Conservation (phyloP, 441 rosid genomes). For the Erysimum cheiri region DNA sequence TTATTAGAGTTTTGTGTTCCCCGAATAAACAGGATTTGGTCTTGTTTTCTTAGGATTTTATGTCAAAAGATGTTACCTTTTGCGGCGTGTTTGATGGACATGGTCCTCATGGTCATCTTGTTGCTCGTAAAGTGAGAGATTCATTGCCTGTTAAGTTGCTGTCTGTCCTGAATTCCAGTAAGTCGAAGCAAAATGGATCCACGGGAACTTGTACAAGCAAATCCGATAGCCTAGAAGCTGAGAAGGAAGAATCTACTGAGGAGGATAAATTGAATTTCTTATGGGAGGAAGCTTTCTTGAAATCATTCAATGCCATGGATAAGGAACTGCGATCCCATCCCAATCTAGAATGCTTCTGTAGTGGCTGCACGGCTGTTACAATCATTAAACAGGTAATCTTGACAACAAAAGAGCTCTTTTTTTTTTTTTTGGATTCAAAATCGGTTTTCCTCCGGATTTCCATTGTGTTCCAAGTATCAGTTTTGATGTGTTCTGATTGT, state of each 20-base stretch:
- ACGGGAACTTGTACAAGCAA: conserved; percentile 56
- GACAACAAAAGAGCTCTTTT: conserved; percentile 25
- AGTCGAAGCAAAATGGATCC: conserved; percentile 61
- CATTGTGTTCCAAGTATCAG: conserved; percentile 16
- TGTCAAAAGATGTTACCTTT: conserved; percentile 81
- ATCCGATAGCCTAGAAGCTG: conserved; percentile 55
- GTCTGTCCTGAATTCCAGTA: conserved; percentile 58
- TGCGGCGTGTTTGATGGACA: conserved; percentile 99
- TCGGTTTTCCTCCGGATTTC: not conserved
- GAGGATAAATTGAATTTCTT: conserved; percentile 63
- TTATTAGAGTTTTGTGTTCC: conserved; percentile 27
- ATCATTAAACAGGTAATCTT: conserved; percentile 79
- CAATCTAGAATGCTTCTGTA: conserved; percentile 91
- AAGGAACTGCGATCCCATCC: conserved; percentile 91
- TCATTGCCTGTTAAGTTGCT: conserved; percentile 80
- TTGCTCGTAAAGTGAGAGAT: conserved; percentile 95
- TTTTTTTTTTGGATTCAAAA: not conserved
- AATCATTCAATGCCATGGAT: conserved; percentile 92
- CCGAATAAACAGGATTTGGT: not conserved
- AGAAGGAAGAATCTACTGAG: conserved; percentile 55
- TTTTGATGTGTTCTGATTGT: conserved; percentile 18
- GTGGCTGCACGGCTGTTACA: conserved; percentile 96
- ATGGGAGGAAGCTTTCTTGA: conserved; percentile 92
- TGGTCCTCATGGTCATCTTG: conserved; percentile 98
- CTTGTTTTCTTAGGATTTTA: conserved; percentile 70